Evolutionary conservation across 106 monocot genomes (phyloP), one percentile per base, ranked within the genome.

Genomic region (Vanilla planifolia): DNA sequence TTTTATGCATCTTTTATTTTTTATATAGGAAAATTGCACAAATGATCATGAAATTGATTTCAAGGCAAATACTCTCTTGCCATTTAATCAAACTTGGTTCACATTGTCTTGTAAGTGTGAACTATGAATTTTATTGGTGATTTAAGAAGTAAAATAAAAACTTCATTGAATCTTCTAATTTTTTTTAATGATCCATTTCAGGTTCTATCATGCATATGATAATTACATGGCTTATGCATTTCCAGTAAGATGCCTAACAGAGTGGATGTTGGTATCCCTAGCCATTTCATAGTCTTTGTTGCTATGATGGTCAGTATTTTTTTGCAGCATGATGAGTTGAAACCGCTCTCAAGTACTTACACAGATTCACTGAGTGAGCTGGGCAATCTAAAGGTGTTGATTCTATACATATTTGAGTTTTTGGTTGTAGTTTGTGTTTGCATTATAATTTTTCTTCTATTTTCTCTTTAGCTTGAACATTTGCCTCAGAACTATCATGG

Each of bases 191-290:
- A 58, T 65, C 5, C 47, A 55, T 81, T 77, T 65, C 89, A 93
- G 93, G 93, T 93, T 93, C 69, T 93, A 93, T 67, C 93, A 93
- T 77, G 93, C 93, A 14, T 93, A 93, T 70, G 82, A 89, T 21
- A 93, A 89, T 71, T 93, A 93, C 74, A 81, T 93, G 85, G 51
- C 67, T 45, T 67, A 89, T 89, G 93, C 93, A 61, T 93, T 93
- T 79, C 93, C 93, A 65, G 93, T 93, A 16, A 67, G 79, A 79
- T 65, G 17, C 28, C 63, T n/a, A 50, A 16, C 64, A 35, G 6
- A 11, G 14, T 55, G 42, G 10, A 1, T 52, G 19, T 62, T 48
- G 52, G 11, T 23, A 25, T 44, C 8, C 21, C 8, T 33, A 44
- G 20, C 30, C 7, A 34, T 42, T 37, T 39, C 46, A 20, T 6